A percentile compares a stretch with the other conserved stretches of the same genome.
Evolutionary conservation across 2,329 filamentous ascomycete genomes (phyloP).

Genomic region (Fusarium redolens): DNA sequence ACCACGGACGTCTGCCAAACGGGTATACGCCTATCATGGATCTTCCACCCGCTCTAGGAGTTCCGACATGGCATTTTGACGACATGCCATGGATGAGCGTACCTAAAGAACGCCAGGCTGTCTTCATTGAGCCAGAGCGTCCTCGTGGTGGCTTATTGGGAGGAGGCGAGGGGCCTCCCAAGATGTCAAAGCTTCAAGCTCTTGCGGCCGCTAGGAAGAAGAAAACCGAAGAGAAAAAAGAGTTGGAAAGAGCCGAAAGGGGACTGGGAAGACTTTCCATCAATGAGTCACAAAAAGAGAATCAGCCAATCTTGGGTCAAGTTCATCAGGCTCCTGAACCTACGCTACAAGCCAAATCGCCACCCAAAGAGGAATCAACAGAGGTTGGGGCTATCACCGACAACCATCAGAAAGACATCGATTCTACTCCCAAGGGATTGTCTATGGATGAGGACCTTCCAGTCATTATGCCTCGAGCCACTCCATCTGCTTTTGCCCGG

Average conservation of each 20-base stretch:
- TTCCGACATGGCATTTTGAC: conserved; percentile 73
- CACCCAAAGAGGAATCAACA: background rate
- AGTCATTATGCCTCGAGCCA: conserved; percentile 20
- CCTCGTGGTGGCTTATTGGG: conserved; percentile 79
- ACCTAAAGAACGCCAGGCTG: conserved; percentile 72
- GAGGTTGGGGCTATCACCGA: background rate
- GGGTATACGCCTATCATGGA: conserved; percentile 22
- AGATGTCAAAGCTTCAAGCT: conserved; percentile 90
- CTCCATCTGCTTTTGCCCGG: conserved; percentile 68
- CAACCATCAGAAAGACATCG: background rate
- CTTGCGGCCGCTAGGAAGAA: conserved; percentile 88
- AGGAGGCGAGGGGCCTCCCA: conserved; percentile 73
- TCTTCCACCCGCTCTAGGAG: conserved; percentile 33
- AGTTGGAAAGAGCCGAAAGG: conserved; percentile 41
- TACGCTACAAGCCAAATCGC: background rate
- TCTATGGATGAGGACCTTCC: conserved; percentile 1
- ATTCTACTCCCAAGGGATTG: background rate
- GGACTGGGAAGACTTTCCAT: conserved; percentile 50
- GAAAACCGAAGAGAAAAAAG: conserved; percentile 75
- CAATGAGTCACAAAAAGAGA: conserved; percentile 48
- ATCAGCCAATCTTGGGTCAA: conserved; percentile 22
- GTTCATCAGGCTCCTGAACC: conserved; percentile 37
- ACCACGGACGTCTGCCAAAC: conserved; percentile 38
- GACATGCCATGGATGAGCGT: conserved; percentile 89
- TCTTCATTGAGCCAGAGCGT: conserved; percentile 67